Conservation (phyloP, 176 grass and related monocot genomes). For the Avena sativa region DNA sequence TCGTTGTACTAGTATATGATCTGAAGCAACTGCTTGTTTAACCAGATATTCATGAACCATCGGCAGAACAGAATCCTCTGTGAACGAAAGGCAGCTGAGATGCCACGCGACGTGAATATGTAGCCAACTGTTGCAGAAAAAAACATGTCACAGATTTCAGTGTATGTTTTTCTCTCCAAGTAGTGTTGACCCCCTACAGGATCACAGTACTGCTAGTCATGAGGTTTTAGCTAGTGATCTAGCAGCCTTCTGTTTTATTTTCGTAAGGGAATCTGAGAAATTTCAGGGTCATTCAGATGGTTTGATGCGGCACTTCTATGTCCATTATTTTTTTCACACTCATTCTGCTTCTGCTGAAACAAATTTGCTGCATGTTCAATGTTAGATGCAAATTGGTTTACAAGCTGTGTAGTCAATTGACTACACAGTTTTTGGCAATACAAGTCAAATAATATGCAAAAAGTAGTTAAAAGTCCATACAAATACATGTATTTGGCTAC, state of each 20-base stretch:
- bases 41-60: neutral
- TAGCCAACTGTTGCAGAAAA: too few relatives aligned
- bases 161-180: neutral
- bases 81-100: neutral
- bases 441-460: too few relatives aligned
- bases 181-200: neutral
- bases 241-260: neutral
- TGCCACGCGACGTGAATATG: neutral
- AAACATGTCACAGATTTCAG: neutral
- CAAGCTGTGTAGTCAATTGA: too few relatives aligned
- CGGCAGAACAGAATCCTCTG: neutral
- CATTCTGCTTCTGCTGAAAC: neutral
- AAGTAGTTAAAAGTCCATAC: too few relatives aligned
- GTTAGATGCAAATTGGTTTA: neutral
- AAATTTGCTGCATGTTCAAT: neutral
- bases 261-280: neutral
- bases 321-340: neutral
- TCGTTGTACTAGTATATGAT: neutral
- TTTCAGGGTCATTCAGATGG: neutral
- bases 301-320: neutral
- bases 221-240: constrained; percentile 9
- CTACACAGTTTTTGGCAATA: too few relatives aligned
- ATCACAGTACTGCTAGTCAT: neutral
- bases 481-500: too few relatives aligned
- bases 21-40: neutral